Conservation (phyloP, 2,329 filamentous ascomycete species). For the Cryphonectria naterciae region DNA sequence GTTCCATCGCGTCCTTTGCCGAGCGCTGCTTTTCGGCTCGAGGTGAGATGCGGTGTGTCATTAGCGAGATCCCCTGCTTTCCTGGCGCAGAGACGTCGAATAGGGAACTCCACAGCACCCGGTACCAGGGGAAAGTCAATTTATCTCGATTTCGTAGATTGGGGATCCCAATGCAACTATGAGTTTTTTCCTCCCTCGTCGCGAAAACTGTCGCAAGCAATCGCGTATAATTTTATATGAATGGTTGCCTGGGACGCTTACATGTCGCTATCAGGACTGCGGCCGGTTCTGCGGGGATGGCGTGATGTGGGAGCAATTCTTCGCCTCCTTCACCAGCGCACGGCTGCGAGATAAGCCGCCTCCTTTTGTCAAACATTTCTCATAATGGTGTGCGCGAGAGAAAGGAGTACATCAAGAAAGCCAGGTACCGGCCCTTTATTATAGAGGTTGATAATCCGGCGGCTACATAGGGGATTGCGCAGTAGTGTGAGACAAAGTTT, state of each 20-base stretch:
- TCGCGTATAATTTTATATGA: background rate
- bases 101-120: background rate
- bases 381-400: background rate
- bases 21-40: background rate
- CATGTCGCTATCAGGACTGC: slow-evolving; percentile 1
- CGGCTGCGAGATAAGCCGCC: background rate
- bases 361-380: background rate
- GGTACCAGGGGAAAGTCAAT: background rate
- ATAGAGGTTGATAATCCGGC: background rate
- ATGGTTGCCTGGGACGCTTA: background rate
- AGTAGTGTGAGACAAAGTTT: background rate
- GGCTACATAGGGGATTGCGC: background rate
- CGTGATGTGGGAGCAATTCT: background rate
- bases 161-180: background rate
- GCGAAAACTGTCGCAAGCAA: slow-evolving; percentile 1
- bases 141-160: background rate
- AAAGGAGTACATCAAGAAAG: background rate
- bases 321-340: background rate
- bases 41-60: slow-evolving; percentile 5
- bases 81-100: background rate
- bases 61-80: background rate
- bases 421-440: background rate
- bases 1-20: slow-evolving; percentile 6
- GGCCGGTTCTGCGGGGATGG: slow-evolving; percentile 8
- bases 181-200: background rate